Conservation (phyloP, 306 rosid genomes). For the Malus sieversii region DNA sequence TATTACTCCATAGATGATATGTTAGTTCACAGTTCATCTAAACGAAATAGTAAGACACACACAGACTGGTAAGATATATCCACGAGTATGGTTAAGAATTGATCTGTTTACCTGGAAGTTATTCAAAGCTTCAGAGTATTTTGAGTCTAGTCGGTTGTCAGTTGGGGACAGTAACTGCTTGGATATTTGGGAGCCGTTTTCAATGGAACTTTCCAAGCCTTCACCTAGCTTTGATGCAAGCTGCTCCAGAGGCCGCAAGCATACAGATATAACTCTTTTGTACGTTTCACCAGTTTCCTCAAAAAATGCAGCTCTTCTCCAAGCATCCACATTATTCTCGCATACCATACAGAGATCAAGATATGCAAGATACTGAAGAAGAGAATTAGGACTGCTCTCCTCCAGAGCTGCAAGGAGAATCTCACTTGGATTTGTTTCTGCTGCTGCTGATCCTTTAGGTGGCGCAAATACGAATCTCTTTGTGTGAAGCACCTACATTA, state of each 20-base stretch:
- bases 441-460: constrained; percentile 97
- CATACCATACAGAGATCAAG: constrained; percentile 92
- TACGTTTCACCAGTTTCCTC: constrained; percentile 94
- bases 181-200: constrained; percentile 47
- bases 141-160: constrained; percentile 43
- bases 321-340: constrained; percentile 82
- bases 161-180: constrained; percentile 65
- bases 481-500: constrained; percentile 66
- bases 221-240: constrained; percentile 59
- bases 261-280: constrained; percentile 70
- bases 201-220: constrained; percentile 49
- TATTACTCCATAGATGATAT: background rate
- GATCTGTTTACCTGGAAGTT: constrained; percentile 59
- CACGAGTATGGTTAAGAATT: background rate
- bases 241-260: constrained; percentile 76
- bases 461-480: constrained; percentile 86
- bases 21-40: background rate
- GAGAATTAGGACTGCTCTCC: constrained; percentile 69
- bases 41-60: background rate
- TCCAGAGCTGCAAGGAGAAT: constrained; percentile 88
- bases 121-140: constrained; percentile 44
- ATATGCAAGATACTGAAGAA: constrained; percentile 86
- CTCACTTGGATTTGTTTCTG: constrained; percentile 95
- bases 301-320: constrained; percentile 95
- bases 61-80: background rate